Evolutionary conservation across 2,329 filamentous ascomycete genomes (phyloP).

Genomic region (Chrysosporium queenslandicum): DNA sequence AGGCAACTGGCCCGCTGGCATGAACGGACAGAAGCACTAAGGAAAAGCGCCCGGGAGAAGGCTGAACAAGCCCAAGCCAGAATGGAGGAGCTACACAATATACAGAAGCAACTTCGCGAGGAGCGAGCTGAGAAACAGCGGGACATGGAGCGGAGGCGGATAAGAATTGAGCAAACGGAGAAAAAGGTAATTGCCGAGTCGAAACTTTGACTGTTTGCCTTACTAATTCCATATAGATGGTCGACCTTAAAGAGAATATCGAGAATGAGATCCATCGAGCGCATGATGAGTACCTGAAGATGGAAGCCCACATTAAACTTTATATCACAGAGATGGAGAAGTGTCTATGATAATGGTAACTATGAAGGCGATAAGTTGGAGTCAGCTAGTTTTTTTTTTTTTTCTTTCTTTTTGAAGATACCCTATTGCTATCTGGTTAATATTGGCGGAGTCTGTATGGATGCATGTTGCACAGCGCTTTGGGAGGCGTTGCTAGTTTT

Average conservation of each 20-base stretch:
- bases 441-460: slow-evolving; percentile 11
- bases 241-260: slow-evolving; percentile 93
- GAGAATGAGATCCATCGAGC: slow-evolving; percentile 86
- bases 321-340: slow-evolving; percentile 99
- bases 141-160: slow-evolving; percentile 82
- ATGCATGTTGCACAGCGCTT: not conserved
- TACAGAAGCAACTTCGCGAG: slow-evolving; percentile 71
- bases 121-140: slow-evolving; percentile 78
- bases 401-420: slow-evolving; percentile 24
- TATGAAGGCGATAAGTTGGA: slow-evolving; percentile 24
- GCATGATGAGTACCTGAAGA: slow-evolving; percentile 90
- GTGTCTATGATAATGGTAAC: slow-evolving; percentile 45
- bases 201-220: not conserved
- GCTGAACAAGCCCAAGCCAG: slow-evolving; percentile 69
- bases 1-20: slow-evolving; percentile 78
- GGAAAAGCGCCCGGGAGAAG: slow-evolving; percentile 70
- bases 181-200: slow-evolving; percentile 62
- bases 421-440: slow-evolving; percentile 8
- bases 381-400: slow-evolving; percentile 31
- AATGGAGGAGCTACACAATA: slow-evolving; percentile 77
- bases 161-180: slow-evolving; percentile 96
- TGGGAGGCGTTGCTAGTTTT: not conserved
- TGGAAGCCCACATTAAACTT: slow-evolving; percentile 92
- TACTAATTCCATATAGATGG: slow-evolving; percentile 56
- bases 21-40: slow-evolving; percentile 73